Percentiles rank a stretch among this genome's conserved stretches.
These are phyloP conservation scores for Microcera coccophila DNA, from an alignment of 2,329 filamentous ascomycete genomes.

Conservation along the genomic window DNA sequence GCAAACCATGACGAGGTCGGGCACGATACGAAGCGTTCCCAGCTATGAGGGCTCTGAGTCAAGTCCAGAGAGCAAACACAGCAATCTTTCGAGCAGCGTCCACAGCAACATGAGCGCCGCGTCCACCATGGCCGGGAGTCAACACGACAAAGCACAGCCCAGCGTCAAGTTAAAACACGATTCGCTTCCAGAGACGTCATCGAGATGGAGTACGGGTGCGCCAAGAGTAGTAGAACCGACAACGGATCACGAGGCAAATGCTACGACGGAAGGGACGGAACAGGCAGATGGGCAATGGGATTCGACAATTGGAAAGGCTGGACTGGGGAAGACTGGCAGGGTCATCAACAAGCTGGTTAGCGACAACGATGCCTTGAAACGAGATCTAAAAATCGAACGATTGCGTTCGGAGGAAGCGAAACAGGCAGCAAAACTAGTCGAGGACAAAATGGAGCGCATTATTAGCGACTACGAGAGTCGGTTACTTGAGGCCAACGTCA, in stretches of 20 bases:
- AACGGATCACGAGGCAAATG: constrained; percentile 21
- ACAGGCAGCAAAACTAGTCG: constrained; percentile 61
- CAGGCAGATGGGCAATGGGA: constrained; percentile 50
- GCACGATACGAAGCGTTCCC: constrained; percentile 54
- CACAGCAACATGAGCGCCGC: constrained; percentile 51
- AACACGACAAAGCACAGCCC: constrained; percentile 31
- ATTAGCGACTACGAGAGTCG: constrained; percentile 66
- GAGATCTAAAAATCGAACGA: constrained; percentile 65
- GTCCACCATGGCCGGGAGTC: constrained; percentile 39
- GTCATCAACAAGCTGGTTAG: constrained; percentile 79
- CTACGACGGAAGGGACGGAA: constrained; percentile 33
- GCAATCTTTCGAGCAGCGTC: constrained; percentile 53
- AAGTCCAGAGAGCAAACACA: constrained; percentile 45
- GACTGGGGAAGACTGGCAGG: constrained; percentile 68
- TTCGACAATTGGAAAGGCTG: constrained; percentile 65
- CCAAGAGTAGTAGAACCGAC: constrained; percentile 32
- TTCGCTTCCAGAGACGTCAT: constrained; percentile 23
- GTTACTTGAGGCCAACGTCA: constrained; percentile 66
- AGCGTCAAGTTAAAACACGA: constrained; percentile 37
- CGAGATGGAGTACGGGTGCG: constrained; percentile 31
- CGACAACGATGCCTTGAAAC: constrained; percentile 73
- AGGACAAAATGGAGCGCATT: constrained; percentile 68
- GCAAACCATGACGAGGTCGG: constrained; percentile 31
- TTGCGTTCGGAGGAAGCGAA: constrained; percentile 67
- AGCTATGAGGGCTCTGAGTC: constrained; percentile 52